Evolutionary conservation across 2,329 filamentous ascomycete species (phyloP).

Genomic region (Xylaria sp.): DNA sequence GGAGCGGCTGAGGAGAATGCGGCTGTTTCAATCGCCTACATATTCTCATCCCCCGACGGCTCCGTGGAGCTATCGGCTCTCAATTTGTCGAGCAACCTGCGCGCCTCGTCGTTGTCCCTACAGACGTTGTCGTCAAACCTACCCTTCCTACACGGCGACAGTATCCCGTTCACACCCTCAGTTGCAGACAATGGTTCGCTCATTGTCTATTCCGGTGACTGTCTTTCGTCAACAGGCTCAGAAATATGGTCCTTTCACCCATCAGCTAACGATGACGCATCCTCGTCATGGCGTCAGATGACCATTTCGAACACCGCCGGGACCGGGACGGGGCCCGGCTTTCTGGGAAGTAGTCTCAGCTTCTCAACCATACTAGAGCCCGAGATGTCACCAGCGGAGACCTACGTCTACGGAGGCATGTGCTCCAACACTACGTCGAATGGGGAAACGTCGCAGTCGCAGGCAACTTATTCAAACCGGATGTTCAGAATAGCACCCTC

Average conservation of each 20-base stretch:
- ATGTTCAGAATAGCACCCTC: constrained; percentile 70
- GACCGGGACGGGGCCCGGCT: constrained; percentile 47
- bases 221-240: constrained; percentile 55
- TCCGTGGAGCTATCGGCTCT: constrained; percentile 63
- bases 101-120: constrained; percentile 46
- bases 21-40: constrained; percentile 62
- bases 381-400: constrained; percentile 53
- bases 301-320: constrained; percentile 27
- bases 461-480: constrained; percentile 76
- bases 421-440: constrained; percentile 62
- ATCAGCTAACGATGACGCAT: constrained; percentile 41
- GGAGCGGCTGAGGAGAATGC: constrained; percentile 39
- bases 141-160: constrained; percentile 62
- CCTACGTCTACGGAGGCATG: constrained; percentile 90
- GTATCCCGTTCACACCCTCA: constrained; percentile 67
- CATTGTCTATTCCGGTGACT: constrained; percentile 74
- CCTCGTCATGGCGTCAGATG: constrained; percentile 47
- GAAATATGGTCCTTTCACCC: constrained; percentile 71
- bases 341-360: constrained; percentile 60
- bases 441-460: constrained; percentile 61
- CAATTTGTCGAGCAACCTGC: constrained; percentile 63
- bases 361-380: constrained; percentile 67
- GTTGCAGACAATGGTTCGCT: constrained; percentile 71
- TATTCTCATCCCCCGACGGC: constrained; percentile 62
- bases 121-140: constrained; percentile 58